These are phyloP conservation scores for Garcia nutans DNA, from an alignment of 345 rosid genomes.

Conservation along the genomic window DNA sequence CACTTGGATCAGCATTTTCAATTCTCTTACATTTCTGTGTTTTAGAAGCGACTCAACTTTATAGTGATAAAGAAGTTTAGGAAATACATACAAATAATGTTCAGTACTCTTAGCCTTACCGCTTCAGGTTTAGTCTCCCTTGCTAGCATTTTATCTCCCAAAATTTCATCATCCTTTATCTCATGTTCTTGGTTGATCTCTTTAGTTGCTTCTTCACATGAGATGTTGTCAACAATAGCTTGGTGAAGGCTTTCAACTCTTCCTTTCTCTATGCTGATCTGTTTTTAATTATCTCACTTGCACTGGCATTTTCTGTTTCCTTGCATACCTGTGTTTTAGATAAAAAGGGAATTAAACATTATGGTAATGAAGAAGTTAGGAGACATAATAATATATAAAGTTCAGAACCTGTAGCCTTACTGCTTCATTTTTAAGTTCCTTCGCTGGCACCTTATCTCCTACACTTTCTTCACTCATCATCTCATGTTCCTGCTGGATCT, in stretches of 20 bases:
- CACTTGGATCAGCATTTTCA: not conserved
- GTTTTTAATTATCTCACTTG: not conserved
- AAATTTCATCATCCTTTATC: conserved; percentile 19
- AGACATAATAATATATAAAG: not conserved
- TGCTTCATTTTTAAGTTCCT: conserved; percentile 31
- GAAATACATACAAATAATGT: not conserved
- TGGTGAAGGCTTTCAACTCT: not conserved
- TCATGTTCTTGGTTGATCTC: conserved; percentile 20
- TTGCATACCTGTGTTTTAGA: not conserved
- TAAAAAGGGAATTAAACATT: not conserved
- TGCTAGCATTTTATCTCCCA: conserved; percentile 5
- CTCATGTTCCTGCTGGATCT: conserved; percentile 20
- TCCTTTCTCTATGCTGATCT: not conserved
- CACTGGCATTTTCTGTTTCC: not conserved
- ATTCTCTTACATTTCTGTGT: not conserved
- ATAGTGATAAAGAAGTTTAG: not conserved
- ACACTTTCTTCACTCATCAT: conserved; percentile 19
- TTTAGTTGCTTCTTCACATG: not conserved
- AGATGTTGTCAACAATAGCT: not conserved
- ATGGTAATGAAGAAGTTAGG: not conserved
- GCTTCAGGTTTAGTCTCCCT: conserved; percentile 27
- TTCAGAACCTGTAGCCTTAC: conserved; percentile 23
- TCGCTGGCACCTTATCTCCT: conserved; percentile 5
- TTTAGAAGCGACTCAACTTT: conserved; percentile 6
- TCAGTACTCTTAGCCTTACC: conserved; percentile 27